Conservation (phyloP, 2,329 filamentous ascomycete genomes). For the Biscogniauxia sp. region DNA sequence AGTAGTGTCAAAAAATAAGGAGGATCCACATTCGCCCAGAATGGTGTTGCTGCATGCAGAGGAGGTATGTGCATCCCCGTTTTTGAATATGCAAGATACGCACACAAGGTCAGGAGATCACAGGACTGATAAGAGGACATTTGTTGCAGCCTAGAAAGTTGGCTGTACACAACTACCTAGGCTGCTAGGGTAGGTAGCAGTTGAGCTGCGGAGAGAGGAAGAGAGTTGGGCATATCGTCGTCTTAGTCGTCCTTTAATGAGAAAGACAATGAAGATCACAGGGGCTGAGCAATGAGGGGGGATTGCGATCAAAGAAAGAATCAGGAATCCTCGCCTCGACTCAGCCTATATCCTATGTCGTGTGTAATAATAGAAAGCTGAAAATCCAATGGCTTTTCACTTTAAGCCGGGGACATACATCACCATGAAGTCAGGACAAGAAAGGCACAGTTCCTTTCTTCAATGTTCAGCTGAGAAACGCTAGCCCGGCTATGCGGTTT, state of each 20-base stretch:
- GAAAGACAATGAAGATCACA: neutral
- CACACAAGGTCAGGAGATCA: neutral
- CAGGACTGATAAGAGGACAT: neutral
- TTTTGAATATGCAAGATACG: neutral
- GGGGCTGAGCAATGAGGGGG: neutral
- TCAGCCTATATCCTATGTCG: neutral
- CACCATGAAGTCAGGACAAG: neutral
- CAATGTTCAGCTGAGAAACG: neutral
- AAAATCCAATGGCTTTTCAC: neutral
- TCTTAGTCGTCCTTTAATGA: neutral
- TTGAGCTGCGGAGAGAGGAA: no score
- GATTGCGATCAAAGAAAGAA: neutral
- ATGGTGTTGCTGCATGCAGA: neutral
- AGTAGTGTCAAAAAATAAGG: neutral
- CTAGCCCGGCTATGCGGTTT: neutral
- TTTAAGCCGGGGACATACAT: neutral
- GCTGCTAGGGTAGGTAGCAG: no score
- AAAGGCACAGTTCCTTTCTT: neutral
- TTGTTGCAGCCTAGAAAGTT: no score
- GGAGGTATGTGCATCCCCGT: neutral
- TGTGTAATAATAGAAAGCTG: neutral
- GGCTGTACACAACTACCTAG: no score
- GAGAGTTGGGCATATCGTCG: no score
- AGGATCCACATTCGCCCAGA: neutral
- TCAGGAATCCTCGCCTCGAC: neutral